These are phyloP conservation scores for Linderniella brevidens DNA, from an alignment of 257 asterid genomes.

Conservation along the genomic window DNA sequence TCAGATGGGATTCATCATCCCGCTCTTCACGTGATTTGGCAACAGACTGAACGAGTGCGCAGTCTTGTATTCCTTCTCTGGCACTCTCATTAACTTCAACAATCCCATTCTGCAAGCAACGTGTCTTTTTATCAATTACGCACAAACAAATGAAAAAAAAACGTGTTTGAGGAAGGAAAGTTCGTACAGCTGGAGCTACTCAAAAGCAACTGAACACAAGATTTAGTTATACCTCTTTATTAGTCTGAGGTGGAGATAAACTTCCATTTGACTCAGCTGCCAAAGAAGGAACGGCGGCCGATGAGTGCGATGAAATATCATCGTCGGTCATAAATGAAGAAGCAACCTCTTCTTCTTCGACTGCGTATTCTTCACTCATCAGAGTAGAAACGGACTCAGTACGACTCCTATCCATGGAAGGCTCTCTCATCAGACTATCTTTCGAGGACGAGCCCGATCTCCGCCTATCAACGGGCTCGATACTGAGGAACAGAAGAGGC, in stretches of 20 bases:
- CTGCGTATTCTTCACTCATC: slow-evolving; percentile 52
- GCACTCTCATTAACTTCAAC: slow-evolving; percentile 17
- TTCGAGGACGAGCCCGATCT: slow-evolving; percentile 23
- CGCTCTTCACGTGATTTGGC: slow-evolving; percentile 22
- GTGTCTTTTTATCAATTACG: no score
- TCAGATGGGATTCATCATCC: slow-evolving; percentile 13
- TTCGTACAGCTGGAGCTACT: no score
- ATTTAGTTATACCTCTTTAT: no score
- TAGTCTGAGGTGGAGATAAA: slow-evolving; percentile 31
- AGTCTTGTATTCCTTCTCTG: slow-evolving; percentile 18
- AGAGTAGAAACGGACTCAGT: slow-evolving; percentile 42
- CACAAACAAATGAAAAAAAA: no score
- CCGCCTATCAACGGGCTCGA: slow-evolving; percentile 32
- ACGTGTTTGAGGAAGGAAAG: no score
- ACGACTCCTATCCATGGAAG: slow-evolving; percentile 27
- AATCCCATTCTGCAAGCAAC: slow-evolving; percentile 20
- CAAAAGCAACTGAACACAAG: no score
- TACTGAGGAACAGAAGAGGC: slow-evolving; percentile 42
- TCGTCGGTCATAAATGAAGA: slow-evolving; percentile 45
- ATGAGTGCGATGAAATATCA: slow-evolving; percentile 51
- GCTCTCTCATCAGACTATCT: slow-evolving; percentile 23
- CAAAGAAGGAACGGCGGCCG: slow-evolving; percentile 18
- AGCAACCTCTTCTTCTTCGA: slow-evolving; percentile 31
- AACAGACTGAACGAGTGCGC: slow-evolving; percentile 12
- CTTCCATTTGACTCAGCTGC: slow-evolving; percentile 38